Conservation (phyloP, 2,329 filamentous ascomycete species). For the Fusarium foetens region DNA sequence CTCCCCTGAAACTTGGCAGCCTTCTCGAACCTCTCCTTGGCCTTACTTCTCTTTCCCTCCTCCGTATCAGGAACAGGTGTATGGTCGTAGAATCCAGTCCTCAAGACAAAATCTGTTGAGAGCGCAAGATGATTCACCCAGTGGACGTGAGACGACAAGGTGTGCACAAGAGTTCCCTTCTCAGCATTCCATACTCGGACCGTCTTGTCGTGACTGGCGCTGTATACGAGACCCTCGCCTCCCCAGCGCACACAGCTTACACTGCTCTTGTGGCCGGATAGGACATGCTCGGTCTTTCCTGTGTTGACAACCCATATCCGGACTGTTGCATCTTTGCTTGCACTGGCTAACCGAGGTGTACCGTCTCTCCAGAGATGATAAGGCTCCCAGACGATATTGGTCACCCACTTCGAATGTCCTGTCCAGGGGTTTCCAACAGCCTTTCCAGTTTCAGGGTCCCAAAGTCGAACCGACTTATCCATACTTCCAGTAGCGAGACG, state of each 20-base stretch:
- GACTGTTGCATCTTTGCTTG: slow-evolving; percentile 89
- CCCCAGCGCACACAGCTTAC: slow-evolving; percentile 96
- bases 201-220: slow-evolving; percentile 88
- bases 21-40: slow-evolving; percentile 85
- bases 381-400: slow-evolving; percentile 90
- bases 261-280: slow-evolving; percentile 88
- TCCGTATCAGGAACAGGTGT: slow-evolving; percentile 73
- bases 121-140: slow-evolving; percentile 96
- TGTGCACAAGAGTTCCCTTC: slow-evolving; percentile 82
- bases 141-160: slow-evolving; percentile 84
- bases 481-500: slow-evolving; percentile 90
- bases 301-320: slow-evolving; percentile 87
- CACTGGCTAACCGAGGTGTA: slow-evolving; percentile 83
- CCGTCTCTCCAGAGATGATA: slow-evolving; percentile 82
- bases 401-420: slow-evolving; percentile 91
- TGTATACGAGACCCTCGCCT: slow-evolving; percentile 86
- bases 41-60: slow-evolving; percentile 77
- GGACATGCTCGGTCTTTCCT: slow-evolving; percentile 80
- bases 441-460: slow-evolving; percentile 86
- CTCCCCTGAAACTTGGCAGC: slow-evolving; percentile 80
- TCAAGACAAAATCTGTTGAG: slow-evolving; percentile 89
- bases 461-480: slow-evolving; percentile 91
- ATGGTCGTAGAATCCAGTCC: slow-evolving; percentile 89
- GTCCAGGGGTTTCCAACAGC: slow-evolving; percentile 75
- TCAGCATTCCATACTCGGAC: slow-evolving; percentile 89